Evolutionary conservation across 1,284 basidiomycete species (phyloP).

Genomic region (Papiliotrema nemorosa): DNA sequence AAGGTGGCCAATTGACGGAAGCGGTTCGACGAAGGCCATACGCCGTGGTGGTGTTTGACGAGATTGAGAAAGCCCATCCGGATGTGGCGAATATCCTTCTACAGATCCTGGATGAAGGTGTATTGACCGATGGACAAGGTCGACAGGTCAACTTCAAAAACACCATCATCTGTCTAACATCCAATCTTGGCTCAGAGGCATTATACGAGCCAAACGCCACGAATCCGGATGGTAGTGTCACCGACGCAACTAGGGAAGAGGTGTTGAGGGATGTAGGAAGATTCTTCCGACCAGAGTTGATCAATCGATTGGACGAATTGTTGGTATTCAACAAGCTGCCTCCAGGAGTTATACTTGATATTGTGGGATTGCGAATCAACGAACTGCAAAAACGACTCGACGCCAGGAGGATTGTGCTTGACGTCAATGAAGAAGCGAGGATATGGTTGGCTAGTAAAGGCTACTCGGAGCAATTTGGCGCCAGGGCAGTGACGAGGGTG

Average conservation of each 20-base stretch:
- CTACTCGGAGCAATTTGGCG: conserved; percentile 80
- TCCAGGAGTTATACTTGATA: conserved; percentile 64
- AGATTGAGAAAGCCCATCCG: conserved; percentile 85
- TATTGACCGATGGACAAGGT: conserved; percentile 64
- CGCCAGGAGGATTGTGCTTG: conserved; percentile 65
- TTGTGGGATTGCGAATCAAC: conserved; percentile 69
- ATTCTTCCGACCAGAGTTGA: conserved; percentile 84
- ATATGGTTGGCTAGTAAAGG: conserved; percentile 75
- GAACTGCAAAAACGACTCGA: conserved; percentile 69
- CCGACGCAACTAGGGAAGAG: conserved; percentile 59
- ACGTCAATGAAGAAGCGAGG: conserved; percentile 63
- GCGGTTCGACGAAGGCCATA: conserved; percentile 71
- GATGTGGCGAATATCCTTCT: conserved; percentile 88
- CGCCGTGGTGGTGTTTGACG: conserved; percentile 57
- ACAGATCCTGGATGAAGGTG: conserved; percentile 89
- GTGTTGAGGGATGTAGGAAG: conserved; percentile 73
- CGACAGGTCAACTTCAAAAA: conserved; percentile 57
- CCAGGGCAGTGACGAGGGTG: conserved; percentile 75
- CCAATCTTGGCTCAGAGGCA: conserved; percentile 76
- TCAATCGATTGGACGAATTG: conserved; percentile 83
- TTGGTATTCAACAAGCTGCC: conserved; percentile 87
- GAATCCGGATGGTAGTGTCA: conserved; percentile 64
- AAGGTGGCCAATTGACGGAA: conserved; percentile 76
- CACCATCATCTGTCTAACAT: conserved; percentile 89
- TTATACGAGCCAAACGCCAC: conserved; percentile 68